Conservation (phyloP, 2,329 filamentous ascomycete genomes). For the Cytospora piceicola region DNA sequence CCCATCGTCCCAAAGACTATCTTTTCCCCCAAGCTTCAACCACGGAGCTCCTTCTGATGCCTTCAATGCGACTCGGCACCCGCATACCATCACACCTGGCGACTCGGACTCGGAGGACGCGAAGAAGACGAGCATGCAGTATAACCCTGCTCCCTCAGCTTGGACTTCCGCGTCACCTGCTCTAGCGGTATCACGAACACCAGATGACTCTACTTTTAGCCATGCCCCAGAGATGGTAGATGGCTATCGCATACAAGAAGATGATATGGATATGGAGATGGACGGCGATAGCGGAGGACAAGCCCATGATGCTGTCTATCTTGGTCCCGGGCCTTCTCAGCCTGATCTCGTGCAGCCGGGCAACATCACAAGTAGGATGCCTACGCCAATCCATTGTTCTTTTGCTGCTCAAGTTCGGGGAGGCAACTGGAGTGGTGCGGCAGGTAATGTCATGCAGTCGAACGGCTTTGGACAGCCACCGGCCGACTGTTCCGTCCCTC, state of each 20-base stretch:
- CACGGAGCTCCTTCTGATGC: constrained; percentile 32
- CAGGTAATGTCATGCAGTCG: constrained; percentile 39
- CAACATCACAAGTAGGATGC: constrained; percentile 53
- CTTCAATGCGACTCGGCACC: constrained; percentile 33
- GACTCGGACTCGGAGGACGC: constrained; percentile 41
- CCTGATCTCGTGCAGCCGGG: constrained; percentile 37
- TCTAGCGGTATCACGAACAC: constrained; percentile 31
- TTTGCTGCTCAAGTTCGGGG: constrained; percentile 60
- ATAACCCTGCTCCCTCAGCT: constrained; percentile 40
- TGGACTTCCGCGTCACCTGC: constrained; percentile 37
- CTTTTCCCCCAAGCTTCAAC: constrained; percentile 37
- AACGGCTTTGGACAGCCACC: constrained; percentile 46
- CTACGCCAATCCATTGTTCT: constrained; percentile 62
- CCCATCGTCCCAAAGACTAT: constrained; percentile 45
- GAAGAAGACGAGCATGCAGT: constrained; percentile 29
- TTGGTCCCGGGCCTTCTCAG: constrained; percentile 40
- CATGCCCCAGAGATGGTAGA: constrained; percentile 38
- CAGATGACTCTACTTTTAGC: constrained; percentile 23
- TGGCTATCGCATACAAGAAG: constrained; percentile 32
- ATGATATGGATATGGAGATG: constrained; percentile 57
- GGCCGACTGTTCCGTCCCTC: constrained; percentile 52
- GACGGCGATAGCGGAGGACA: constrained; percentile 38
- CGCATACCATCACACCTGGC: constrained; percentile 43
- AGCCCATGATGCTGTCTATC: constrained; percentile 29
- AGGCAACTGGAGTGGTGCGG: constrained; percentile 50